Percentiles rank a stretch among this genome's conserved stretches.
phyloP scores from a whole-genome alignment of 192 early-diverging fungal species.

The Geranomyces variabilis region DNA sequence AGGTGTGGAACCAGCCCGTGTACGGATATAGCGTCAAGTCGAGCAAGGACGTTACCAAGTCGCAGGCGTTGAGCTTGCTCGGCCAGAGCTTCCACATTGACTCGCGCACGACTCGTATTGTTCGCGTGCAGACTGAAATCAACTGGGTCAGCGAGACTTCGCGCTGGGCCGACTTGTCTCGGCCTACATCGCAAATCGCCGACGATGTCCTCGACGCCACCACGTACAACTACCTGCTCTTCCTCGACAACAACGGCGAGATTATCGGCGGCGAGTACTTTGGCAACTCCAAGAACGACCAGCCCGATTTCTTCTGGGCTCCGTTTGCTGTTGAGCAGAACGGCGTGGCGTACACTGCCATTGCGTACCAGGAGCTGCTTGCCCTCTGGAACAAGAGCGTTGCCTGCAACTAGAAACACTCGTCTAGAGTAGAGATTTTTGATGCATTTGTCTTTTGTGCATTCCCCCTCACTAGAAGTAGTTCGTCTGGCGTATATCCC shows the following conservation, averaged over 20 bases:
- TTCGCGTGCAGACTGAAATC: not conserved
- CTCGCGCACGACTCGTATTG: not conserved
- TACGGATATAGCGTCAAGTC: not conserved
- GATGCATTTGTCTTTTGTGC: no score
- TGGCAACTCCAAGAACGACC: not conserved
- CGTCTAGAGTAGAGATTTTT: no score
- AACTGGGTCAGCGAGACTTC: slow-evolving; percentile 9
- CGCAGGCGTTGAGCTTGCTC: not conserved
- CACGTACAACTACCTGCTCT: slow-evolving; percentile 3
- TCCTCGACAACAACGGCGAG: not conserved
- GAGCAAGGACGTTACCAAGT: not conserved
- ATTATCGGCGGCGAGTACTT: slow-evolving; percentile 17
- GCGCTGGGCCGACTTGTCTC: slow-evolving; percentile 1
- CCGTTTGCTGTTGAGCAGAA: slow-evolving; percentile 1
- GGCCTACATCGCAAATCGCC: not conserved
- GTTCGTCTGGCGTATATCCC: no score
- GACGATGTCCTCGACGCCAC: not conserved
- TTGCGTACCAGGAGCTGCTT: not conserved
- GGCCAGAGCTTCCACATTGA: slow-evolving; percentile 6
- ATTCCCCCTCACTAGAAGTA: no score
- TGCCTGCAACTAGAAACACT: not conserved
- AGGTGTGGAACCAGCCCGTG: slow-evolving; percentile 29
- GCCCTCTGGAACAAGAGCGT: slow-evolving; percentile 6
- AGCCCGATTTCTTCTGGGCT: slow-evolving; percentile 20
- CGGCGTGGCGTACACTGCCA: slow-evolving; percentile 1